Evolutionary conservation across 1,139 yeast species (phyloP), one percentile per base, ranked within the genome.

Genomic region (Scheffersomyces illinoinensis): DNA sequence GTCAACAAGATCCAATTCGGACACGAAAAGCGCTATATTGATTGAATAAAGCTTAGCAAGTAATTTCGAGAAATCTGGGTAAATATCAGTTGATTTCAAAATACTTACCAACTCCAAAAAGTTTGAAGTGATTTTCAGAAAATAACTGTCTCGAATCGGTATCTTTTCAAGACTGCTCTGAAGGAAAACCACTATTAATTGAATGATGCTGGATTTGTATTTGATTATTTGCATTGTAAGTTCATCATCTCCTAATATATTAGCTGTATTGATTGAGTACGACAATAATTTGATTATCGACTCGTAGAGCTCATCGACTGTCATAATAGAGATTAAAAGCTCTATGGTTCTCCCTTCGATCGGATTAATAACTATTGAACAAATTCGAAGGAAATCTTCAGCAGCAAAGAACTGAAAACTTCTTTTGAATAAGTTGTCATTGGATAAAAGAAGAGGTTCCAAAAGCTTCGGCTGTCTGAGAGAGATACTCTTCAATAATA

Each of bases 211-310:
- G 4, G 75, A 65, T 58, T 78, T 78, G 59, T 64, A 71, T 50
- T 74, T 69, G 14, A 77, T 76, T 17, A 78, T 66, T 61, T 78
- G 84, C 70, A 75, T 76, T 1, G 77, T 72, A 56, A 78, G 66
- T 19, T 68, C 72, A 53, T 71, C 72, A 53, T 76, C 76, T 47
- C 66, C 71, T 50, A 72, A 65, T 26, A 77, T 72, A 57, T 72
- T 72, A 10, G 77, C 71, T 14, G 76, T 67, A 55, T 77, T 74
- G 8, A 75, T 69, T 8, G 79, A 69, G 56, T 73, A 71, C 0
- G 74, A 68, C 46, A 80, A 64, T 21, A 79, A 59, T 43, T 64
- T 66, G 33, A 70, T 66, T 3, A 74, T 62, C 1, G 80, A 68
- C 20, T 68, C 70, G 62, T 74, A 78, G 26, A 78, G 66, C 2